Evolutionary conservation across 768 basidiomycete species (phyloP).

Genomic region (Hygrophoropsis aurantiaca): DNA sequence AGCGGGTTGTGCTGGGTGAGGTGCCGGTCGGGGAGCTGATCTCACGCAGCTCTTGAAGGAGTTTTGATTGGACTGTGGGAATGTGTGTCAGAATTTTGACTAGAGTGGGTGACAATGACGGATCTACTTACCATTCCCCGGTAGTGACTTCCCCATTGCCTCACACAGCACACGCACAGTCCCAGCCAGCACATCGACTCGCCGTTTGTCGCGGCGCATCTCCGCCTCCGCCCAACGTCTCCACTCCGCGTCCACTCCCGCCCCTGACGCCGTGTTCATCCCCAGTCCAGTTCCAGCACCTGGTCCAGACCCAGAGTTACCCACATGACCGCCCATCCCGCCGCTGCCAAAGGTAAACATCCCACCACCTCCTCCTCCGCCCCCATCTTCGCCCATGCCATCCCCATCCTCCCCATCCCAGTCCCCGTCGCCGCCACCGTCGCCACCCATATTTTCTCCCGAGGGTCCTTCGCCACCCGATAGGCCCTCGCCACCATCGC

Average conservation of each 20-base stretch:
- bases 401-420: constrained; percentile 8
- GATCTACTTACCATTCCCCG: constrained; percentile 48
- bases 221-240: constrained; percentile 27
- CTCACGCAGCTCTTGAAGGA: constrained; percentile 27
- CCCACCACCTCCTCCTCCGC: constrained; percentile 9
- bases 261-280: too few species aligned
- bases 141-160: constrained; percentile 53
- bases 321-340: too few species aligned
- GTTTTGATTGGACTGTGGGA: constrained; percentile 13
- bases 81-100: neutral
- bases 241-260: constrained; percentile 23
- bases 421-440: neutral
- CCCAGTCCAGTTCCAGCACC: too few species aligned
- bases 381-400: too few species aligned
- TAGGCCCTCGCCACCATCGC: too few species aligned
- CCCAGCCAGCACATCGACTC: constrained; percentile 59
- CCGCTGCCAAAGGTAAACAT: constrained; percentile 9
- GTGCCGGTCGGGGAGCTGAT: constrained; percentile 16
- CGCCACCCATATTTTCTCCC: constrained; percentile 23
- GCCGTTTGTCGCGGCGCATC: constrained; percentile 59
- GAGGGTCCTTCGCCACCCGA: too few species aligned
- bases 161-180: constrained; percentile 67
- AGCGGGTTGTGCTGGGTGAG: constrained; percentile 12
- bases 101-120: neutral
- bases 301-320: too few species aligned